Evolutionary conservation across 495 filamentous ascomycete species (phyloP).

Genomic region (Hyaloscypha variabilis): DNA sequence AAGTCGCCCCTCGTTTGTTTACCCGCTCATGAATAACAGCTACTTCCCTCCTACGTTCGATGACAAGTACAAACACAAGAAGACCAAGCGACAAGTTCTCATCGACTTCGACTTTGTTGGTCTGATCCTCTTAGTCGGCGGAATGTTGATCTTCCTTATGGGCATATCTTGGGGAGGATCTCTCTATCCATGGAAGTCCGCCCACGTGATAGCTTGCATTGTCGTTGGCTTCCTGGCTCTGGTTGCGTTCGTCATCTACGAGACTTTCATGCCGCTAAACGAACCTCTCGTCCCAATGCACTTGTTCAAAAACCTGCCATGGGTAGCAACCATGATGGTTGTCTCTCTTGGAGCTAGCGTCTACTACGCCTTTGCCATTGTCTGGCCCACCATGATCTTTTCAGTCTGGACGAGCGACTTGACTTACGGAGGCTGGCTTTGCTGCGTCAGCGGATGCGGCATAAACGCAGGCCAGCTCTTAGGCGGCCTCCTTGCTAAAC

Average conservation of each 20-base stretch:
- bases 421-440: too few relatives aligned
- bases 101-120: conserved; percentile 41
- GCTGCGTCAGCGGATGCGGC: too few relatives aligned
- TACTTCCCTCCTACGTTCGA: conserved; percentile 36
- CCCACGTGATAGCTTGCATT: conserved; percentile 41
- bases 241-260: conserved; percentile 42
- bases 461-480: too few relatives aligned
- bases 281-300: conserved; percentile 35
- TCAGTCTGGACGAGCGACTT: conserved; percentile 22
- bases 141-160: conserved; percentile 38
- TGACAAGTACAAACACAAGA: conserved; percentile 23
- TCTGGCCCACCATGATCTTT: conserved; percentile 33
- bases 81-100: not conserved
- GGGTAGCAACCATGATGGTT: conserved; percentile 28
- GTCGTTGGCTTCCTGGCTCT: conserved; percentile 42
- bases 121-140: conserved; percentile 35
- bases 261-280: conserved; percentile 23
- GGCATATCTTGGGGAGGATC: conserved; percentile 45
- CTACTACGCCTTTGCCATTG: conserved; percentile 39
- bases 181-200: conserved; percentile 44
- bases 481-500: too few relatives aligned
- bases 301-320: conserved; percentile 39
- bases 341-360: conserved; percentile 33
- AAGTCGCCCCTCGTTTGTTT: too few relatives aligned
- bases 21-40: not conserved